phyloP scores from a whole-genome alignment of 2,329 filamentous ascomycete species.

The Diaporthe eres region DNA sequence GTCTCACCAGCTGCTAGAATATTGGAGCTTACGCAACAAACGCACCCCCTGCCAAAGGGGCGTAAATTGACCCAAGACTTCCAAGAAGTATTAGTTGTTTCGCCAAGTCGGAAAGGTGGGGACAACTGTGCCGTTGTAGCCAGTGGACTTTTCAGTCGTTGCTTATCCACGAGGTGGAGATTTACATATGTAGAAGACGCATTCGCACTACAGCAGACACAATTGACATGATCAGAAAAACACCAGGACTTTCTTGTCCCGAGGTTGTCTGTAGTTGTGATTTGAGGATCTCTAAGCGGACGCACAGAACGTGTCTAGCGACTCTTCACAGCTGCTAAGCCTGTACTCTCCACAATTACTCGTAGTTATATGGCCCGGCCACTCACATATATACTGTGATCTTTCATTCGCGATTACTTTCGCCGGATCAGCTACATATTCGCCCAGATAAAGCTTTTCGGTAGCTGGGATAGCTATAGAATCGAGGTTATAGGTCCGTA shows the following conservation, averaged over 20 bases:
- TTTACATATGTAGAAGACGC: not conserved
- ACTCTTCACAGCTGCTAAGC: too few relatives aligned
- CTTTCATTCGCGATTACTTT: too few relatives aligned
- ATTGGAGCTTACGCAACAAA: not conserved
- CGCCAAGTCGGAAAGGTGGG: slow-evolving; percentile 5
- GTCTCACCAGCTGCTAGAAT: not conserved
- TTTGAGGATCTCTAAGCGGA: too few relatives aligned
- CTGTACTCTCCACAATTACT: too few relatives aligned
- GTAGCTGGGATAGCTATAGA: too few relatives aligned
- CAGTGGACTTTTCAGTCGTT: not conserved
- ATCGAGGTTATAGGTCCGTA: too few relatives aligned
- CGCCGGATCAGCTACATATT: too few relatives aligned
- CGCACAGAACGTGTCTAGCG: too few relatives aligned
- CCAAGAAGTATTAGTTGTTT: not conserved
- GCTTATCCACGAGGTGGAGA: not conserved
- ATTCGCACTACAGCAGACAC: not conserved
- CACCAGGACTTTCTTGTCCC: not conserved
- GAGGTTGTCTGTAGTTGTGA: not conserved
- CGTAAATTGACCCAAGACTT: slow-evolving; percentile 13
- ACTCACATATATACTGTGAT: too few relatives aligned
- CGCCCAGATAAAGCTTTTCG: too few relatives aligned
- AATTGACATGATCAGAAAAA: not conserved
- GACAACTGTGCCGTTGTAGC: not conserved
- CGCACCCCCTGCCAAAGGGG: not conserved
- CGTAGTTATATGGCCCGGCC: too few relatives aligned